Evolutionary conservation across 2,329 filamentous ascomycete genomes (phyloP).

Genomic region (Fusarium pininemorale): DNA sequence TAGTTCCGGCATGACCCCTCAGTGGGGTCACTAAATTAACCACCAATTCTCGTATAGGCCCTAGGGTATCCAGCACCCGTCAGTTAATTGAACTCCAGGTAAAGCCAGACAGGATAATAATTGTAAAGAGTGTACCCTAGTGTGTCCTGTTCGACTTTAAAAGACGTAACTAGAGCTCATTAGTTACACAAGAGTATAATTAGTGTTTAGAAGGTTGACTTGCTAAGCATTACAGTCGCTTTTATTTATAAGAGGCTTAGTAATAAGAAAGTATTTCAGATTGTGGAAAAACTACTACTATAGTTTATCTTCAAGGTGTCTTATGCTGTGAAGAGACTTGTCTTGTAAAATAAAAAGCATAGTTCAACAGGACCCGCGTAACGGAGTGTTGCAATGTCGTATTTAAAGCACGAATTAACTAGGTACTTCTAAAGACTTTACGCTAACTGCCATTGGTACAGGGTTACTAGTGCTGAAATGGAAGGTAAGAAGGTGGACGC

Average conservation of each 20-base stretch:
- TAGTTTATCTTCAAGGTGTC: too few species aligned
- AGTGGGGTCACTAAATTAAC: neutral
- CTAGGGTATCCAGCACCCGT: neutral
- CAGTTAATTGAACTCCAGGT: accelerated
- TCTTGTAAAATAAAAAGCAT: neutral
- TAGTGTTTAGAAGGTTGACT: too few species aligned
- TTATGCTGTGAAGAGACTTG: accelerated
- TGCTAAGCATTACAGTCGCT: too few species aligned
- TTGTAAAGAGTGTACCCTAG: neutral
- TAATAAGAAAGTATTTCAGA: accelerated
- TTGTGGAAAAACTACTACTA: too few species aligned
- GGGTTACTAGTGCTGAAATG: neutral
- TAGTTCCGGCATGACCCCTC: neutral
- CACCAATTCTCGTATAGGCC: too few species aligned
- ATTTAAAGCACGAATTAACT: neutral
- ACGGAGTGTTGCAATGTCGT: neutral
- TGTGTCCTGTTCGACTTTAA: too few species aligned
- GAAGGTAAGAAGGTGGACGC: neutral
- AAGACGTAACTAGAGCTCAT: too few species aligned
- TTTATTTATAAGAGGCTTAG: too few species aligned
- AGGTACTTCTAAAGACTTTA: accelerated
- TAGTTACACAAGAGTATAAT: too few species aligned
- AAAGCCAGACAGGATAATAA: neutral
- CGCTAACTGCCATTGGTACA: too few species aligned
- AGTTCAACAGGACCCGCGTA: neutral